These are phyloP conservation scores for Rubus parviflorus DNA, from an alignment of 306 rosid genomes.

Conservation along the genomic window DNA sequence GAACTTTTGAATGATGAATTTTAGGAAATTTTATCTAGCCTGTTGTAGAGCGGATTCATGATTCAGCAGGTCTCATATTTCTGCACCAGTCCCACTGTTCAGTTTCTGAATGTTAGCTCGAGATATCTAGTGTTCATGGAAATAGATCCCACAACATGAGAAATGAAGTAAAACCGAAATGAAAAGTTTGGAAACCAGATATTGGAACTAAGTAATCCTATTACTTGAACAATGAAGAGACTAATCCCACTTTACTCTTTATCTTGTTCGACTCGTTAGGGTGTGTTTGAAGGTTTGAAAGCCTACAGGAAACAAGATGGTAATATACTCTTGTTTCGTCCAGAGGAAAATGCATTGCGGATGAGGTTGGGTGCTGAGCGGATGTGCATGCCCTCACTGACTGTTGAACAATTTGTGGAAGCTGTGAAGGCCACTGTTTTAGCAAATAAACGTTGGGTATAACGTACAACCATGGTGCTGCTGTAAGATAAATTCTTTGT, in stretches of 20 bases:
- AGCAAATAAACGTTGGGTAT: slow-evolving; percentile 93
- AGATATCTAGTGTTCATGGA: neutral
- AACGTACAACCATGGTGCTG: slow-evolving; percentile 13
- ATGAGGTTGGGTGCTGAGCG: slow-evolving; percentile 87
- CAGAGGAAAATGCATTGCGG: slow-evolving; percentile 82
- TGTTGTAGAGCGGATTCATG: neutral
- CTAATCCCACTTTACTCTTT: slow-evolving; percentile 8
- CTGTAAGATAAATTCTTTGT: slow-evolving; percentile 8
- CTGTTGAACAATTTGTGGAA: slow-evolving; percentile 81
- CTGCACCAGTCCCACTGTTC: neutral
- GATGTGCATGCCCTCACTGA: slow-evolving; percentile 96
- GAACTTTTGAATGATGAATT: neutral
- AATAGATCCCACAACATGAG: neutral
- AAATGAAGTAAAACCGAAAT: neutral
- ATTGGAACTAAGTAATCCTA: neutral
- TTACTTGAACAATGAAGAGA: neutral
- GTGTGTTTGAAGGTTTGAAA: slow-evolving; percentile 93
- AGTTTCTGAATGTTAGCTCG: neutral
- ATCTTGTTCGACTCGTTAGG: slow-evolving; percentile 48
- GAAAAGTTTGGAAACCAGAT: neutral
- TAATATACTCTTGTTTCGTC: slow-evolving; percentile 81
- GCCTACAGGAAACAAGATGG: slow-evolving; percentile 83
- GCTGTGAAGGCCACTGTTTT: slow-evolving; percentile 84
- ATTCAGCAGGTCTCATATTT: neutral
- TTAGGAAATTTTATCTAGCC: neutral